Evolutionary conservation across 768 basidiomycete species (phyloP).

Genomic region (Serpula lacrymans): DNA sequence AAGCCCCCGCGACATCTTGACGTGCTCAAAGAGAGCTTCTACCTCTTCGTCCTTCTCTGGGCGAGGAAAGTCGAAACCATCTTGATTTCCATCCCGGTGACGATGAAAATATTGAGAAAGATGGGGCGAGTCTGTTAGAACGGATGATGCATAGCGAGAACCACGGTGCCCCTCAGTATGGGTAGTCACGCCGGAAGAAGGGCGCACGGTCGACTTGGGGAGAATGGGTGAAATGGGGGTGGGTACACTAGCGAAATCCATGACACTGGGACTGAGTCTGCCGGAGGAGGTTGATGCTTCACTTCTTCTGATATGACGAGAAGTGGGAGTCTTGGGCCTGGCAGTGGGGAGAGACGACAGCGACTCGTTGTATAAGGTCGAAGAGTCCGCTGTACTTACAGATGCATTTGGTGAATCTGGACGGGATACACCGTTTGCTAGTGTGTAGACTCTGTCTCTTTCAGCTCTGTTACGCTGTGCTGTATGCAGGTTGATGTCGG

Average conservation of each 20-base stretch:
- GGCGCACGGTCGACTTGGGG: constrained; percentile 41
- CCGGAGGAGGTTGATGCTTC: constrained; percentile 54
- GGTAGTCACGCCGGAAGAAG: constrained; percentile 47
- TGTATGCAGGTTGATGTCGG: constrained; percentile 55
- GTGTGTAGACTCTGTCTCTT: constrained; percentile 42
- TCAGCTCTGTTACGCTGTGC: constrained; percentile 50
- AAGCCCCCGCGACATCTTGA: constrained; percentile 68
- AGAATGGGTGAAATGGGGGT: constrained; percentile 28
- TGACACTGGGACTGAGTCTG: constrained; percentile 44
- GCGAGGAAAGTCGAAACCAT: constrained; percentile 71
- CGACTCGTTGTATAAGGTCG: constrained; percentile 55
- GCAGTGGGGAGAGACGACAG: constrained; percentile 32
- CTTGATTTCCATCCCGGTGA: constrained; percentile 42
- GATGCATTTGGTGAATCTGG: constrained; percentile 52
- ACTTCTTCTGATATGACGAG: constrained; percentile 40
- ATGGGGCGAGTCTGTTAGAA: constrained; percentile 46
- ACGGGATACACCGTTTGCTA: constrained; percentile 24
- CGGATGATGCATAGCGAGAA: constrained; percentile 51
- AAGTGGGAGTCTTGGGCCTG: constrained; percentile 31
- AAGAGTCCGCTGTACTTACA: constrained; percentile 53
- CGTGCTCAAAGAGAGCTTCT: constrained; percentile 73
- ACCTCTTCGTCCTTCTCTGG: constrained; percentile 78
- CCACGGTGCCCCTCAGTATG: constrained; percentile 55
- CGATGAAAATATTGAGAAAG: constrained; percentile 54
- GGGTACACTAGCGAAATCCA: constrained; percentile 51